Evolutionary conservation across 257 asterid species (phyloP).

Genomic region (Rhazya stricta): DNA sequence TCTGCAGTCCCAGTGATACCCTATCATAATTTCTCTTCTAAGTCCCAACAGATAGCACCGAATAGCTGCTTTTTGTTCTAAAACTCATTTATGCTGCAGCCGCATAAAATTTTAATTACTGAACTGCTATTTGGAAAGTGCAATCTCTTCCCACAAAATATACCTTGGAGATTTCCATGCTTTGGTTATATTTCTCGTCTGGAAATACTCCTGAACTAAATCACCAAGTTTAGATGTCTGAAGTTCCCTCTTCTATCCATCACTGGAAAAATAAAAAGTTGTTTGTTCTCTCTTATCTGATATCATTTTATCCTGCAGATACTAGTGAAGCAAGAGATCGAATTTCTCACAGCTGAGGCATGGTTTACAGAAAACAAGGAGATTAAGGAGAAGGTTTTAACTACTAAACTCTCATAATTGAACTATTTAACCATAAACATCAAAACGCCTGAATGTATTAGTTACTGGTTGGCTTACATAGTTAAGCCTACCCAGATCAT

Average conservation of each 20-base stretch:
- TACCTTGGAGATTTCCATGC: neutral
- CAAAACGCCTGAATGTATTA: neutral
- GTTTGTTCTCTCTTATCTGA: neutral
- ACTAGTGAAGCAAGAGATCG: conserved; percentile 63
- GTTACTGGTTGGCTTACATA: neutral
- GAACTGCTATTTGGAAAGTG: neutral
- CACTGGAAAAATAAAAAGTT: too few species aligned
- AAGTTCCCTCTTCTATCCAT: neutral
- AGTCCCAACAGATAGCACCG: neutral
- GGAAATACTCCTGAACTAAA: neutral
- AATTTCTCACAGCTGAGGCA: conserved; percentile 75
- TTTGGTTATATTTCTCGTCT: neutral
- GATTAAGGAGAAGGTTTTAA: conserved; percentile 63
- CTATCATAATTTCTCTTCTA: neutral
- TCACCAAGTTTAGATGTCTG: neutral
- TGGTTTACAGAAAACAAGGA: conserved; percentile 67
- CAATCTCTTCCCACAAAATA: neutral
- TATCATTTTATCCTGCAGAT: conserved; percentile 37
- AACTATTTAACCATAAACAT: neutral
- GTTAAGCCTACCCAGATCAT: neutral
- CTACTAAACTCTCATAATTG: neutral
- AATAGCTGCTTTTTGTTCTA: neutral
- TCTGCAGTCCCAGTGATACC: neutral
- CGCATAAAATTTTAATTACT: neutral
- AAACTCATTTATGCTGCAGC: neutral